These are phyloP conservation scores for Penicillium sp. DNA, from an alignment of 2,329 filamentous ascomycete genomes.

Conservation along the genomic window DNA sequence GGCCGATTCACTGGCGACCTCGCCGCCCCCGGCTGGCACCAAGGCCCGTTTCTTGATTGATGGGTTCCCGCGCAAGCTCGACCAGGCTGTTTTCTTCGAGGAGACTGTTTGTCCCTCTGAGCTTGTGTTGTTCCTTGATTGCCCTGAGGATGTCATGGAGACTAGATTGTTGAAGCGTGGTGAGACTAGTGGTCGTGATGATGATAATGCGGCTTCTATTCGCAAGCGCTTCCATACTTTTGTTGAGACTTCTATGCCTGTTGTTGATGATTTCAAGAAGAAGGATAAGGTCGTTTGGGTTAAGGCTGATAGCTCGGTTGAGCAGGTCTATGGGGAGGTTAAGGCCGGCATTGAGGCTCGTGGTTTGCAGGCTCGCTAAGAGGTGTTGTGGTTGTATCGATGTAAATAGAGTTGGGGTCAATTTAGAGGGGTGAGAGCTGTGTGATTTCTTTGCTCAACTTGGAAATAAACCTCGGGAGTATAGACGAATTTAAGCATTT, in stretches of 20 bases:
- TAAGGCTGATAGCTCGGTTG: constrained; percentile 66
- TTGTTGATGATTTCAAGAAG: constrained; percentile 79
- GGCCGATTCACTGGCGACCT: constrained; percentile 62
- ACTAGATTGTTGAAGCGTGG: constrained; percentile 79
- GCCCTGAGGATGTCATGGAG: constrained; percentile 86
- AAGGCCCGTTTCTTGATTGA: constrained; percentile 74
- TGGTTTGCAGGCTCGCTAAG: constrained; percentile 36
- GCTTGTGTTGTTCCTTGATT: constrained; percentile 93
- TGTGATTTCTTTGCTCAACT: not conserved
- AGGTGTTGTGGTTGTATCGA: constrained; percentile 7
- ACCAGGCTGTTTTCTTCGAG: constrained; percentile 94
- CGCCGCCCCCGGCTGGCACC: constrained; percentile 30
- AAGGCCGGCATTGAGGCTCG: constrained; percentile 48
- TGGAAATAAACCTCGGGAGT: constrained; percentile 1
- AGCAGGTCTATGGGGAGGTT: constrained; percentile 62
- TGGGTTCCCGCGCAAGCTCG: constrained; percentile 93
- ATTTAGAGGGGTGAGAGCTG: not conserved
- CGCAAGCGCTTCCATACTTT: constrained; percentile 95
- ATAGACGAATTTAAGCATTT: constrained; percentile 1
- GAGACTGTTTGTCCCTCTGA: constrained; percentile 77
- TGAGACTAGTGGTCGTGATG: constrained; percentile 84
- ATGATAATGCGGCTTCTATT: constrained; percentile 95
- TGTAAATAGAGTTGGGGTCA: constrained; percentile 1
- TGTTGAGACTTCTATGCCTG: constrained; percentile 95
- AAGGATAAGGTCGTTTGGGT: constrained; percentile 79